These are phyloP conservation scores for Paecilomyces variotii DNA, from an alignment of 2,329 filamentous ascomycete species.

Conservation along the genomic window DNA sequence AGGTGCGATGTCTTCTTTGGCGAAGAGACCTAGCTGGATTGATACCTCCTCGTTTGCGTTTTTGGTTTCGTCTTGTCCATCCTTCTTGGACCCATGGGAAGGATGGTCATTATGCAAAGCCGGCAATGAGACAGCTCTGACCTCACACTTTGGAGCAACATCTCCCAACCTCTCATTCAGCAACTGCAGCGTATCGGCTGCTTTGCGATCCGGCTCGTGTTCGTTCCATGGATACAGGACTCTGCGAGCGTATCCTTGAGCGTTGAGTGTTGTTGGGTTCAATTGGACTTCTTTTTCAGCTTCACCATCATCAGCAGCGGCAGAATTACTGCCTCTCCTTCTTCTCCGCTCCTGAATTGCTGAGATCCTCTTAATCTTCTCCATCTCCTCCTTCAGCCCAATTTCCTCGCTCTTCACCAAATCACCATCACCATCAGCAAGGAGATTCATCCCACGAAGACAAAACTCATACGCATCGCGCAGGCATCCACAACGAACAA, in stretches of 20 bases:
- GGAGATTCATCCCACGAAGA: conserved; percentile 20
- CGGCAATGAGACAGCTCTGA: conserved; percentile 68
- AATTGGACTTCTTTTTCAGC: conserved; percentile 11
- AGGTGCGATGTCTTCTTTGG: conserved; percentile 67
- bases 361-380: conserved; percentile 17
- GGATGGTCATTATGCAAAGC: conserved; percentile 45
- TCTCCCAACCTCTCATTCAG: conserved; percentile 62
- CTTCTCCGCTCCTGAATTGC: neutral
- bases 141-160: conserved; percentile 74
- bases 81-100: conserved; percentile 11
- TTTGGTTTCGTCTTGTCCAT: conserved; percentile 7
- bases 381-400: conserved; percentile 20
- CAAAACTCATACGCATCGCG: conserved; percentile 35
- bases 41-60: conserved; percentile 29
- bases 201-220: conserved; percentile 52
- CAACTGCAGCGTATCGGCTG: conserved; percentile 49
- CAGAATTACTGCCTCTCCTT: neutral
- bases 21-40: conserved; percentile 82
- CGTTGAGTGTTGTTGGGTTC: conserved; percentile 22
- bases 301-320: neutral
- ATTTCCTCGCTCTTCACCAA: conserved; percentile 4
- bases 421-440: conserved; percentile 3
- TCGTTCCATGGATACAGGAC: conserved; percentile 58
- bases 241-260: conserved; percentile 37
- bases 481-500: conserved; percentile 32